Evolutionary conservation across 148 eudicot genomes (phyloP).

Genomic region (Heliosperma pusillum): DNA sequence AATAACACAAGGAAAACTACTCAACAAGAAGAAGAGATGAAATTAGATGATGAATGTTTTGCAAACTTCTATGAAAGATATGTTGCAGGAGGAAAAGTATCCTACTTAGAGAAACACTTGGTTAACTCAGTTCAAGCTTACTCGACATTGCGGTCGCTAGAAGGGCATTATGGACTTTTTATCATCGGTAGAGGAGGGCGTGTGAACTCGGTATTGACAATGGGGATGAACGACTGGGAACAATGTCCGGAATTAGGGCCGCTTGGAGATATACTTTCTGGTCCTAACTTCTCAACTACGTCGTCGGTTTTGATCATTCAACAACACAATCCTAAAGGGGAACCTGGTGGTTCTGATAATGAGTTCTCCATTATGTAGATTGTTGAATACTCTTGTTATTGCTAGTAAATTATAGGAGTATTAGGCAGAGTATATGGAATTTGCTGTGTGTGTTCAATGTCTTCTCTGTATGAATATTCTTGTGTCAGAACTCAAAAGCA

Average conservation of each 20-base stretch:
- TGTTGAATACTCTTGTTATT: not conserved
- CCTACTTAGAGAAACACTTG: constrained; percentile 81
- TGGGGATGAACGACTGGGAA: constrained; percentile 96
- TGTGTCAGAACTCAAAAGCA: too few relatives aligned
- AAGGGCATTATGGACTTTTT: constrained; percentile 73
- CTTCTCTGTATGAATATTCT: too few relatives aligned
- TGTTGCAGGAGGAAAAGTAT: constrained; percentile 72
- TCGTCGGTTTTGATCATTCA: constrained; percentile 82
- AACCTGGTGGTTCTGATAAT: constrained; percentile 32
- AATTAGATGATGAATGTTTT: constrained; percentile 73
- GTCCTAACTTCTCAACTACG: constrained; percentile 62
- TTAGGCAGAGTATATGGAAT: not conserved
- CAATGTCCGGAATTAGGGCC: constrained; percentile 96
- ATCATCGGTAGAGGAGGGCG: constrained; percentile 86
- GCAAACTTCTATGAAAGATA: constrained; percentile 73
- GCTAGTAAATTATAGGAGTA: not conserved
- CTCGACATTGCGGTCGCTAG: constrained; percentile 59
- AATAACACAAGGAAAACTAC: constrained; percentile 21
- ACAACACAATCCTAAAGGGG: constrained; percentile 69
- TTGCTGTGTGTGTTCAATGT: not conserved
- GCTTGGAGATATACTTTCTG: constrained; percentile 73
- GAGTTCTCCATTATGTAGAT: constrained; percentile 12
- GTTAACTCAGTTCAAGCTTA: constrained; percentile 78
- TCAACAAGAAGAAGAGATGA: constrained; percentile 77
- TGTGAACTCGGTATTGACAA: constrained; percentile 69